Percentiles rank a stretch among this genome's conserved stretches.
Conservation (phyloP, 495 filamentous ascomycete genomes). For the Hypoxylon fuscum region DNA sequence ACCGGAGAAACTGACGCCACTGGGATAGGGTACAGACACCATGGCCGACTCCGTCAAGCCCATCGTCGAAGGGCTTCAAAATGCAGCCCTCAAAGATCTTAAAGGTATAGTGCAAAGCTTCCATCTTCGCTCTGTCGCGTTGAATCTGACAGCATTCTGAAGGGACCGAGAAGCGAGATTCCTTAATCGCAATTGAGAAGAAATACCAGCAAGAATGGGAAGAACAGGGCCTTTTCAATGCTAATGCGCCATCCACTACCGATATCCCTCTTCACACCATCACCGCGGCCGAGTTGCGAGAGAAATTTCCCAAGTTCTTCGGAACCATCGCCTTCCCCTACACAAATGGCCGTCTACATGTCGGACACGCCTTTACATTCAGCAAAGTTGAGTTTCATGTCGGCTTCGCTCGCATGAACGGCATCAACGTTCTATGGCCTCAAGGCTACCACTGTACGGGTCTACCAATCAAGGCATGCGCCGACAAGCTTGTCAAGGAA, state of each 20-base stretch:
- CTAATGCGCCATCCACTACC: slow-evolving; percentile 77
- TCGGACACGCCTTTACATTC: slow-evolving; percentile 88
- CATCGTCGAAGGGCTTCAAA: slow-evolving; percentile 24
- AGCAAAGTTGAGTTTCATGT: slow-evolving; percentile 91
- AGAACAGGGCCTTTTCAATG: slow-evolving; percentile 79
- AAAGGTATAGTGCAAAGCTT: slow-evolving; percentile 21
- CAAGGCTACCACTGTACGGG: slow-evolving; percentile 96
- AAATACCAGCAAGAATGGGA: slow-evolving; percentile 91
- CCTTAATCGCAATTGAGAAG: slow-evolving; percentile 87
- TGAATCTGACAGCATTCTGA: slow-evolving; percentile 2
- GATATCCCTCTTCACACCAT: slow-evolving; percentile 79
- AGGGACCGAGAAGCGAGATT: slow-evolving; percentile 88
- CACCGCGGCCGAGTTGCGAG: slow-evolving; percentile 74
- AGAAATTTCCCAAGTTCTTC: slow-evolving; percentile 86
- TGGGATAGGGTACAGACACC: slow-evolving; percentile 2
- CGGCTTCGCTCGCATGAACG: slow-evolving; percentile 87
- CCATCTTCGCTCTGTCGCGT: neutral
- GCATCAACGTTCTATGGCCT: slow-evolving; percentile 85
- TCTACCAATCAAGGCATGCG: slow-evolving; percentile 97
- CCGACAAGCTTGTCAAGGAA: slow-evolving; percentile 92
- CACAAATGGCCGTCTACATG: slow-evolving; percentile 95
- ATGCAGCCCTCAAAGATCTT: slow-evolving; percentile 32
- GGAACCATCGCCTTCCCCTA: slow-evolving; percentile 95
- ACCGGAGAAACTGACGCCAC: neutral
- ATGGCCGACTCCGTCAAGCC: slow-evolving; percentile 27